A percentile compares a stretch with the other conserved stretches of the same genome.
Evolutionary conservation across 2,329 filamentous ascomycete genomes (phyloP).

Genomic region (Beauveria australis): DNA sequence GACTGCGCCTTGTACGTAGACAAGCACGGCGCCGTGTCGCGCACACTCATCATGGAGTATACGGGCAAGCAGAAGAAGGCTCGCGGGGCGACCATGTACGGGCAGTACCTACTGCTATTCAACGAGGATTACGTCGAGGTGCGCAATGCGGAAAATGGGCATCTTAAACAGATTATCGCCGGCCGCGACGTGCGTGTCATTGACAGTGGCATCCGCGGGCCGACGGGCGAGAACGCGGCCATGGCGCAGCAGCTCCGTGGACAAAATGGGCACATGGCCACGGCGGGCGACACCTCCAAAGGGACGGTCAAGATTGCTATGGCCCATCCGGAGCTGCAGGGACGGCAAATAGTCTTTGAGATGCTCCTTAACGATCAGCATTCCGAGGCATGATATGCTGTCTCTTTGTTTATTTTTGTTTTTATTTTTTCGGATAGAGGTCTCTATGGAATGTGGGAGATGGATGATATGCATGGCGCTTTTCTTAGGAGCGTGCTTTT

Average conservation of each 20-base stretch:
- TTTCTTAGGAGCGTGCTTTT: neutral
- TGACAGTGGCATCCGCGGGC: slow-evolving; percentile 69
- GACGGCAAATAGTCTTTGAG: slow-evolving; percentile 83
- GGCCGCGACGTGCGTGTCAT: slow-evolving; percentile 84
- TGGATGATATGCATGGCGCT: neutral
- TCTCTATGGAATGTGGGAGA: neutral
- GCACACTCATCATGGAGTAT: slow-evolving; percentile 96
- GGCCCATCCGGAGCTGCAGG: slow-evolving; percentile 82
- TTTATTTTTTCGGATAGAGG: neutral
- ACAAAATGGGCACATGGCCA: slow-evolving; percentile 25
- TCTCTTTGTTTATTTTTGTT: neutral
- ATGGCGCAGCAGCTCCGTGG: slow-evolving; percentile 26
- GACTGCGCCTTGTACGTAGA: slow-evolving; percentile 97
- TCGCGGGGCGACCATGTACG: slow-evolving; percentile 77
- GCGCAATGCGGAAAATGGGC: slow-evolving; percentile 89
- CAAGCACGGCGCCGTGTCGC: slow-evolving; percentile 91
- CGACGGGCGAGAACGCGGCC: slow-evolving; percentile 41
- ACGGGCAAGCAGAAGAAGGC: slow-evolving; percentile 80
- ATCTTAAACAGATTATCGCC: slow-evolving; percentile 87
- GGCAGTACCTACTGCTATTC: slow-evolving; percentile 85
- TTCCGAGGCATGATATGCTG: slow-evolving; percentile 32
- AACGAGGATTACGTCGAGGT: slow-evolving; percentile 97
- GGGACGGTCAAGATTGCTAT: slow-evolving; percentile 89
- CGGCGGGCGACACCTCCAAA: slow-evolving; percentile 42
- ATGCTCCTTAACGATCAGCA: slow-evolving; percentile 87